Conservation (phyloP, 768 basidiomycete genomes). For the Auricularia auricula-judae region DNA sequence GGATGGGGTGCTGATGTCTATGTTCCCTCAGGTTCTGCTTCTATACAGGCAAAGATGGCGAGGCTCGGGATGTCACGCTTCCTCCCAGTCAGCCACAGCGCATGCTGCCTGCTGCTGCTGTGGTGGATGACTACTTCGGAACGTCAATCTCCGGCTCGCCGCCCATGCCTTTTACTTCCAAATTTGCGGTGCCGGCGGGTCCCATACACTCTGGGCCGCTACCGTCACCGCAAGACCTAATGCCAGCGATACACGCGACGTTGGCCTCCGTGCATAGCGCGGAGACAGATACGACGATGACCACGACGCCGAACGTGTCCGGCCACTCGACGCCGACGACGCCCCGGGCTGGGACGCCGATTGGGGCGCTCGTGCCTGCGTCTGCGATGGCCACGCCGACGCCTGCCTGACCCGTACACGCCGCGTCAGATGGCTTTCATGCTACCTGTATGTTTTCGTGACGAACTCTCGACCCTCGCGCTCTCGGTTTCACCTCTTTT, state of each 20-base stretch:
- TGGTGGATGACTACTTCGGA: neutral
- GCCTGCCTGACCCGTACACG: neutral
- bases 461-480: too few species aligned
- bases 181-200: neutral
- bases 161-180: neutral
- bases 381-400: neutral
- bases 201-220: neutral
- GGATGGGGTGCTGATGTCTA: neutral
- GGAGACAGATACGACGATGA: neutral
- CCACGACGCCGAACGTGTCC: neutral
- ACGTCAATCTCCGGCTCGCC: neutral
- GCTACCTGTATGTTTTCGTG: too few species aligned
- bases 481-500: too few species aligned
- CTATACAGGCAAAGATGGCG: neutral
- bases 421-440: neutral
- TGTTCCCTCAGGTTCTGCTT: neutral
- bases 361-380: neutral
- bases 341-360: neutral
- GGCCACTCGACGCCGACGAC: neutral
- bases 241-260: neutral
- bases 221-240: neutral
- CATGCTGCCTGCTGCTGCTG: neutral
- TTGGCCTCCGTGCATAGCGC: neutral
- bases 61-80: neutral
- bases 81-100: neutral